Conservation (phyloP, 2,329 filamentous ascomycete species). For the Celoporthe dispersa region DNA sequence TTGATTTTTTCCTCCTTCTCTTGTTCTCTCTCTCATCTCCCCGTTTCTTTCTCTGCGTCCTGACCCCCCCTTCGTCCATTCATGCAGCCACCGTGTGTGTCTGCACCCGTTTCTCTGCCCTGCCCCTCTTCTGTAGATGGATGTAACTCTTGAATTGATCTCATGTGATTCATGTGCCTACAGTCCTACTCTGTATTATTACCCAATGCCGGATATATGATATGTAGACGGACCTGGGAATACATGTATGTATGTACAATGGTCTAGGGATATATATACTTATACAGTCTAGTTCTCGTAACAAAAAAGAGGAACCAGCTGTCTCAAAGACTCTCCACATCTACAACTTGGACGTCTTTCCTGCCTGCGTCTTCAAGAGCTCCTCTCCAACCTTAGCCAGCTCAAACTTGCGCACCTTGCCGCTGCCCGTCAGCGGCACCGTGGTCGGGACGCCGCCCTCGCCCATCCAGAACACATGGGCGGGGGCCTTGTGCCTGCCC, state of each 20-base stretch:
- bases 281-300: background rate
- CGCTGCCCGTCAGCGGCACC: constrained; percentile 71
- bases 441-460: constrained; percentile 57
- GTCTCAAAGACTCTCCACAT: background rate
- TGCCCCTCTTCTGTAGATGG: background rate
- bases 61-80: constrained; percentile 3
- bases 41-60: background rate
- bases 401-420: constrained; percentile 72
- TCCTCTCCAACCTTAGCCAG: constrained; percentile 61
- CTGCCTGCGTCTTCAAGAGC: constrained; percentile 52
- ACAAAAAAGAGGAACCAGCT: background rate
- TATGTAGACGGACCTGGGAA: too few species aligned
- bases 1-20: background rate
- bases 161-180: background rate
- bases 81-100: background rate
- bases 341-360: constrained; percentile 52
- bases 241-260: background rate
- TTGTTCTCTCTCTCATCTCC: too few species aligned
- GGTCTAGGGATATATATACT: background rate
- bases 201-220: background rate
- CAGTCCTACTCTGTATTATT: background rate
- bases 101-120: background rate
- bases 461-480: constrained; percentile 78
- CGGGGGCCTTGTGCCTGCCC: constrained; percentile 70
- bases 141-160: background rate